These are phyloP conservation scores for Tetrahymena thermophila DNA, from an alignment of 73 alveolate genomes.

Conservation along the genomic window DNA sequence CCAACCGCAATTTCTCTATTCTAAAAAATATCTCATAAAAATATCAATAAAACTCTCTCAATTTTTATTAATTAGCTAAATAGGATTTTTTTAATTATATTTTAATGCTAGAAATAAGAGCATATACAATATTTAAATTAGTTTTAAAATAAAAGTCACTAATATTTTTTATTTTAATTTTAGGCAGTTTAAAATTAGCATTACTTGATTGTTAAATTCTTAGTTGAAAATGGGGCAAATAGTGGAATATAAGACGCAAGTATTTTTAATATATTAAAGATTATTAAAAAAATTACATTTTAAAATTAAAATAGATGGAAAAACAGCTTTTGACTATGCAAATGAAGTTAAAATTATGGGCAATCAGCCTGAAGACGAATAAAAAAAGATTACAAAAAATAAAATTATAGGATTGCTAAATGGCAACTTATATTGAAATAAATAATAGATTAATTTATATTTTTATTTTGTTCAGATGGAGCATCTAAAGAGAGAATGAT, in stretches of 20 bases:
- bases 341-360: background rate
- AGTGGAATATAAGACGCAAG: background rate
- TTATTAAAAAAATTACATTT: too few relatives aligned
- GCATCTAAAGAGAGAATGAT: too few relatives aligned
- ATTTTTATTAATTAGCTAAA: too few relatives aligned
- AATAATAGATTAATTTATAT: too few relatives aligned
- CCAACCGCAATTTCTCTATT: too few relatives aligned
- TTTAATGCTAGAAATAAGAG: too few relatives aligned
- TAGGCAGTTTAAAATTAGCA: background rate
- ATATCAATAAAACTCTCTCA: too few relatives aligned
- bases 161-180: background rate
- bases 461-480: too few relatives aligned
- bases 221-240: background rate
- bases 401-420: background rate
- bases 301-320: slow-evolving; percentile 3
- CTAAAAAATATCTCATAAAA: too few relatives aligned
- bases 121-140: too few relatives aligned
- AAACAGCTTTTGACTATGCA: slow-evolving; percentile 13
- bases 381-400: background rate
- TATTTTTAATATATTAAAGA: background rate
- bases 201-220: background rate
- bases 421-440: background rate
- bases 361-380: background rate
- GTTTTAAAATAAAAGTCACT: too few relatives aligned
- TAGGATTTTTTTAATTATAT: too few relatives aligned